A percentile compares a stretch with the other conserved stretches of the same genome.
These are phyloP conservation scores for Aegilops bicornis DNA, from an alignment of 176 grass and related monocot genomes.

Conservation along the genomic window DNA sequence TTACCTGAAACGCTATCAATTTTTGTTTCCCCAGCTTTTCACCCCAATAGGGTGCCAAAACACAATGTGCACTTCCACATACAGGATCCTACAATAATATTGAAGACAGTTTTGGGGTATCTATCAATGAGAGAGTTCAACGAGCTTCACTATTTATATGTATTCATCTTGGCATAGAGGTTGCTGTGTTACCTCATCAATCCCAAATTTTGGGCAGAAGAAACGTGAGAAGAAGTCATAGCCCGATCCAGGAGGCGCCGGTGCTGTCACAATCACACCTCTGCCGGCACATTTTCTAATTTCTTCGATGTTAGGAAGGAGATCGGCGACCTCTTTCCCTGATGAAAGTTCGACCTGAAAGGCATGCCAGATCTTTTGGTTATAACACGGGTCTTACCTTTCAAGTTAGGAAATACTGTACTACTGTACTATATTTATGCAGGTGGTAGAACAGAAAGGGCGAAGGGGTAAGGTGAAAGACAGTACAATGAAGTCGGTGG, in stretches of 20 bases:
- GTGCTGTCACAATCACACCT: constrained; percentile 58
- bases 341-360: constrained; percentile 75
- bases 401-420: background rate
- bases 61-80: constrained; percentile 65
- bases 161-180: background rate
- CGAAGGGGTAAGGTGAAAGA: background rate
- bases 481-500: constrained; percentile 48
- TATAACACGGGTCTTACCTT: background rate
- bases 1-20: constrained; percentile 57
- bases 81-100: constrained; percentile 56
- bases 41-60: constrained; percentile 67
- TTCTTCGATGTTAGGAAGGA: constrained; percentile 55
- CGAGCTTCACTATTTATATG: background rate
- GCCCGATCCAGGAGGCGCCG: constrained; percentile 57
- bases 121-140: background rate
- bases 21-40: constrained; percentile 56
- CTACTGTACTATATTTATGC: background rate
- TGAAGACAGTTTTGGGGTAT: background rate
- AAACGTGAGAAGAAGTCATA: constrained; percentile 68
- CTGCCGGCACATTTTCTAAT: constrained; percentile 38
- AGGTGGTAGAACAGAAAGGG: background rate
- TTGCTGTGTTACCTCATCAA: constrained; percentile 60
- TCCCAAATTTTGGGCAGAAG: constrained; percentile 52
- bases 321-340: constrained; percentile 54
- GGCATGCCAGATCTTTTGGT: background rate